A percentile compares a stretch with the other conserved stretches of the same genome.
Evolutionary conservation across 305 asterid species (phyloP).

Genomic region (Andrographis paniculata): DNA sequence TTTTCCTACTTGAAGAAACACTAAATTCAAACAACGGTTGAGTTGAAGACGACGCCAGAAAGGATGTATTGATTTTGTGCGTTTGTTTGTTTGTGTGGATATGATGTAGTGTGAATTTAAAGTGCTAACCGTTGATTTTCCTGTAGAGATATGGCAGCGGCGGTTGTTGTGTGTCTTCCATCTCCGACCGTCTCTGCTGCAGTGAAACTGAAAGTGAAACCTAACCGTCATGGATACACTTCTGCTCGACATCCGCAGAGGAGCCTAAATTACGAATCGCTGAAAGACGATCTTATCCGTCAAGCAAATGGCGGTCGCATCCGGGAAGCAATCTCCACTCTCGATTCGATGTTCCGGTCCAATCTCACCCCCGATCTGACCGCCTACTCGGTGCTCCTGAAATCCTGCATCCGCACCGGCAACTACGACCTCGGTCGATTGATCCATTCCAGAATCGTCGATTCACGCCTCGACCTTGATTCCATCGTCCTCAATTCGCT

Average conservation of each 20-base stretch:
- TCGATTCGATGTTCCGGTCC: constrained; percentile 52
- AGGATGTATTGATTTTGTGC: too few species aligned
- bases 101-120: too few species aligned
- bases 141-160: too few species aligned
- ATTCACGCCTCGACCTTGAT: constrained; percentile 46
- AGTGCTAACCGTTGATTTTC: too few species aligned
- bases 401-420: constrained; percentile 75
- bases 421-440: constrained; percentile 50
- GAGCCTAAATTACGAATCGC: constrained; percentile 35
- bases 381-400: constrained; percentile 72
- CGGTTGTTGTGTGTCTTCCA: too few species aligned
- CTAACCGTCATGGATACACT: constrained; percentile 25
- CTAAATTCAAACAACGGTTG: too few species aligned
- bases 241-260: constrained; percentile 19
- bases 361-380: constrained; percentile 56
- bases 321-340: constrained; percentile 64
- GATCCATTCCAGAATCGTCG: constrained; percentile 44
- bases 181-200: constrained; percentile 34
- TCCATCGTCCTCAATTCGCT: constrained; percentile 62
- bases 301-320: constrained; percentile 51
- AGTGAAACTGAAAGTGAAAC: constrained; percentile 16
- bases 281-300: constrained; percentile 45
- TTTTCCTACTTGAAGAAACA: too few species aligned
- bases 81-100: too few species aligned
- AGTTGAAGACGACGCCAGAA: too few species aligned